Percentiles rank a stretch among this genome's conserved stretches.
These are phyloP conservation scores for Cordyceps cateniannulata DNA, from an alignment of 2,329 filamentous ascomycete genomes.

Conservation along the genomic window DNA sequence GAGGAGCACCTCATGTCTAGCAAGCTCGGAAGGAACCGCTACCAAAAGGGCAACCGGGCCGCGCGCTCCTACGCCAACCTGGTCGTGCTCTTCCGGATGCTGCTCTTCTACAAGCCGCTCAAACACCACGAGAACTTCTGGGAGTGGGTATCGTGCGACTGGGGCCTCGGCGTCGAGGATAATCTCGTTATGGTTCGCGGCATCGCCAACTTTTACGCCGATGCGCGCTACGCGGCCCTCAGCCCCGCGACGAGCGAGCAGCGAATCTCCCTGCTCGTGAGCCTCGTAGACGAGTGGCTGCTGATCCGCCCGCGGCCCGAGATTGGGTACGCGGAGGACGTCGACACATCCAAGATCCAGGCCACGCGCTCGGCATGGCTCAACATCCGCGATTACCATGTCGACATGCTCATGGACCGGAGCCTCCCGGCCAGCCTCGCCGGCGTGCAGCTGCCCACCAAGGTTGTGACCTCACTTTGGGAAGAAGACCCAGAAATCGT, in stretches of 20 bases:
- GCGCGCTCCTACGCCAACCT: slow-evolving; percentile 5
- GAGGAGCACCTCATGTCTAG: neutral
- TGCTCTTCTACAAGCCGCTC: neutral
- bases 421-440: neutral
- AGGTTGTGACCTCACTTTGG: slow-evolving; percentile 5
- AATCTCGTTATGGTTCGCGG: neutral
- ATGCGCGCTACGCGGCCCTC: neutral
- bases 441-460: neutral
- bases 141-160: slow-evolving; percentile 3
- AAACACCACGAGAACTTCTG: neutral
- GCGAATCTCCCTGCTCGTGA: slow-evolving; percentile 1
- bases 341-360: neutral
- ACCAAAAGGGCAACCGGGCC: neutral
- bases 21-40: neutral
- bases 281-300: slow-evolving; percentile 8
- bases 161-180: neutral
- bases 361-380: neutral
- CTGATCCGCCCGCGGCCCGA: neutral
- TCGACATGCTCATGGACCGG: slow-evolving; percentile 9
- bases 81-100: slow-evolving; percentile 5
- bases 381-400: slow-evolving; percentile 3
- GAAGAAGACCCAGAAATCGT: neutral
- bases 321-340: neutral
- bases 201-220: neutral
- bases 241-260: neutral